A percentile compares a stretch with the other conserved stretches of the same genome.
Conservation (phyloP, 169 alveolate genomes). For the Plasmodium gaboni region DNA sequence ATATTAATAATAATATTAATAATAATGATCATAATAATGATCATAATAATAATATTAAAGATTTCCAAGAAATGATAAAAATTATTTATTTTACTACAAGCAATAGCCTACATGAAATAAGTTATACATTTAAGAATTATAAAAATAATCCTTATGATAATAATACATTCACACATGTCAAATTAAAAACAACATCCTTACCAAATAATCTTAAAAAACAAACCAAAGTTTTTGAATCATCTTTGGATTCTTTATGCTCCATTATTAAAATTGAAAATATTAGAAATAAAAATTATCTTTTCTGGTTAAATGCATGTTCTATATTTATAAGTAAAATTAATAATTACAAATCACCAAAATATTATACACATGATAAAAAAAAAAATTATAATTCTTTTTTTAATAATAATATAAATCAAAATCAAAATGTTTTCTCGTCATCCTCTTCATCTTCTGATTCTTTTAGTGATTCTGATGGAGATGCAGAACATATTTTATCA, state of each 20-base stretch:
- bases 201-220: conserved; percentile 5
- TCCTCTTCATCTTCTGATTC: conserved; percentile 26
- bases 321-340: conserved; percentile 70
- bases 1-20: not conserved
- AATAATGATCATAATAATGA: not conserved
- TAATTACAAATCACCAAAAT: conserved; percentile 24
- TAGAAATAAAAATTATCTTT: conserved; percentile 59
- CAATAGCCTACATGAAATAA: conserved; percentile 70
- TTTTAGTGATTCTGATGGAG: not conserved
- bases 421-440: conserved; percentile 4
- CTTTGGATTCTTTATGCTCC: conserved; percentile 56
- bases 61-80: conserved; percentile 12
- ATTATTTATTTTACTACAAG: conserved; percentile 69
- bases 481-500: too few relatives aligned
- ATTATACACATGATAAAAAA: not conserved
- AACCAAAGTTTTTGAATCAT: conserved; percentile 71
- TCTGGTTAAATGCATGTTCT: conserved; percentile 73
- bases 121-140: conserved; percentile 39
- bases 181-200: not conserved
- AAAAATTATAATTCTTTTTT: not conserved
- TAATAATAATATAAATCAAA: not conserved
- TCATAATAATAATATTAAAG: too few relatives aligned
- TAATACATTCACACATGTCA: not conserved
- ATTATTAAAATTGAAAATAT: conserved; percentile 69
- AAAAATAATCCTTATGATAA: conserved; percentile 26